A percentile compares a stretch with the other conserved stretches of the same genome.
Evolutionary conservation across 768 basidiomycete species (phyloP).

Genomic region (Fomitopsis serialis): DNA sequence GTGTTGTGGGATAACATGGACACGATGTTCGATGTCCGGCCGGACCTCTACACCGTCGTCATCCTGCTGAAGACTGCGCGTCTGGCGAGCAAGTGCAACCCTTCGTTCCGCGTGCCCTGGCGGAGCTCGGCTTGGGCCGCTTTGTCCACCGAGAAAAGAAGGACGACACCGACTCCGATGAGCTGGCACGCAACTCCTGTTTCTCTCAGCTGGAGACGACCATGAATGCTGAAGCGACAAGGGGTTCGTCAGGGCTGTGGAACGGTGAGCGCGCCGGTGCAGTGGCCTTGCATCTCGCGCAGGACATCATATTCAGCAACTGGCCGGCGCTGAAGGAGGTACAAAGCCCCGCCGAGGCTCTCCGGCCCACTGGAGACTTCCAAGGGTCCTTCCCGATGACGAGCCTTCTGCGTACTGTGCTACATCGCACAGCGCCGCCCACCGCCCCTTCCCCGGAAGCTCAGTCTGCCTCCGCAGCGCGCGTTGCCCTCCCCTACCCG

Average conservation of each 20-base stretch:
- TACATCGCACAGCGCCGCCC: constrained; percentile 2
- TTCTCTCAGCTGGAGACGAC: constrained; percentile 23
- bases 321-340: constrained; percentile 38
- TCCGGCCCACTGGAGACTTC: constrained; percentile 22
- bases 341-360: constrained; percentile 31
- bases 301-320: constrained; percentile 38
- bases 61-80: constrained; percentile 59
- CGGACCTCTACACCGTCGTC: constrained; percentile 50
- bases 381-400: constrained; percentile 21
- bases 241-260: constrained; percentile 25
- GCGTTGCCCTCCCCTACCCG: constrained; percentile 8
- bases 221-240: constrained; percentile 13
- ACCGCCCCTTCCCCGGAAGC: not conserved
- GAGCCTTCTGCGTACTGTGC: constrained; percentile 19
- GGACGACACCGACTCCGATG: not conserved
- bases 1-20: constrained; percentile 64
- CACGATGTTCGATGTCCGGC: constrained; percentile 49
- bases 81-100: constrained; percentile 44
- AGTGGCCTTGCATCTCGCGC: constrained; percentile 21
- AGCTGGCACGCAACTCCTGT: constrained; percentile 3
- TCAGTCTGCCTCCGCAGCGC: not conserved
- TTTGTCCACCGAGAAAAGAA: not conserved
- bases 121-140: constrained; percentile 34
- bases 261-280: constrained; percentile 17
- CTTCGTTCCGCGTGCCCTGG: constrained; percentile 43